Conservation (phyloP, 805 yeast genomes). For the Ogataea zsoltii region DNA sequence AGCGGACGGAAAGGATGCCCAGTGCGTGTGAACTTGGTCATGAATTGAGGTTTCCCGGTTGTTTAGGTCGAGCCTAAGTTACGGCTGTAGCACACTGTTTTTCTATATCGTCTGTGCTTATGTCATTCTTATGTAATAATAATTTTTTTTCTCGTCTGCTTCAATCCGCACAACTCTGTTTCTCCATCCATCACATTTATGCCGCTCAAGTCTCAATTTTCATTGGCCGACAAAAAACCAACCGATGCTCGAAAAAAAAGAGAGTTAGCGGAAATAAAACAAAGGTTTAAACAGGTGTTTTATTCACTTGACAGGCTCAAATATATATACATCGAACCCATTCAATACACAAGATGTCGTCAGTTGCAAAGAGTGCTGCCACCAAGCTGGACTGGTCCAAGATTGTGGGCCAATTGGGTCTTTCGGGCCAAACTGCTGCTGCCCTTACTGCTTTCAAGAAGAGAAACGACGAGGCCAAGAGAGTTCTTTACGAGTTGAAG, state of each 20-base stretch:
- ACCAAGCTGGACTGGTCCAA: conserved; percentile 94
- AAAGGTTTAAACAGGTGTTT: not conserved
- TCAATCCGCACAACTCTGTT: too few relatives aligned
- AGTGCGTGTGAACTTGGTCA: too few relatives aligned
- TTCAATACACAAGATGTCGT: conserved; percentile 18
- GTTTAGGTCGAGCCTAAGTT: too few relatives aligned
- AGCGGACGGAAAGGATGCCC: not conserved
- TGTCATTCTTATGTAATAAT: too few relatives aligned
- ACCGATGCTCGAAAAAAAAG: conserved; percentile 10
- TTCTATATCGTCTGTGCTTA: too few relatives aligned
- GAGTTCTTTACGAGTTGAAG: conserved; percentile 68
- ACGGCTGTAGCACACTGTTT: too few relatives aligned
- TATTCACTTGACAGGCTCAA: not conserved
- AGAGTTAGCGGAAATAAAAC: conserved; percentile 7
- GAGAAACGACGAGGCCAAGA: conserved; percentile 98
- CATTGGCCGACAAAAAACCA: conserved; percentile 16
- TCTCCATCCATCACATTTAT: not conserved
- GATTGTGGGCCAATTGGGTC: conserved; percentile 82
- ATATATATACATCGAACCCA: conserved; percentile 1
- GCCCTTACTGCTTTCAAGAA: conserved; percentile 91
- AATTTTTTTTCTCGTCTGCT: too few relatives aligned
- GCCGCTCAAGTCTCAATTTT: conserved; percentile 9
- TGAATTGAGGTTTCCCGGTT: too few relatives aligned
- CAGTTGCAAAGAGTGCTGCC: conserved; percentile 58
- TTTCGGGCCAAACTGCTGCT: conserved; percentile 89